These are phyloP conservation scores for Conringia planisiliqua DNA, from an alignment of 345 rosid genomes.

Conservation along the genomic window DNA sequence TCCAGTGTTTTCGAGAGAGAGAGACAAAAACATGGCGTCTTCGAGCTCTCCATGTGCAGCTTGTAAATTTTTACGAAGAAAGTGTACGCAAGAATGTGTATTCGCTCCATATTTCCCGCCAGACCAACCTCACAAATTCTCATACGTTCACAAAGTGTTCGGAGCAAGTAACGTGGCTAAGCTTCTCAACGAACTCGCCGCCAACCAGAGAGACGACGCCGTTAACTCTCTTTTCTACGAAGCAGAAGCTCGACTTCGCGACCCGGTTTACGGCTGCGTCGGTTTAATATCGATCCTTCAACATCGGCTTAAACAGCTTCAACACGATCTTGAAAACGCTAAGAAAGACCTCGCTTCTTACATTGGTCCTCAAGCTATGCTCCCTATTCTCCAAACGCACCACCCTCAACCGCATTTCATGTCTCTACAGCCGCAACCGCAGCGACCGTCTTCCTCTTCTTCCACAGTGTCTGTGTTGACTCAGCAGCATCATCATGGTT, in stretches of 20 bases:
- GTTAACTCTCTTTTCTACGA: constrained; percentile 67
- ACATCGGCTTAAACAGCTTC: constrained; percentile 53
- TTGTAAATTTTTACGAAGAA: constrained; percentile 53
- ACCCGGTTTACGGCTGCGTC: constrained; percentile 88
- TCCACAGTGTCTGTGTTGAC: constrained; percentile 26
- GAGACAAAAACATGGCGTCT: constrained; percentile 43
- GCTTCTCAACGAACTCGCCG: constrained; percentile 49
- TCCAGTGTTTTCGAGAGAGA: constrained; percentile 23
- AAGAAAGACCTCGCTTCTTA: constrained; percentile 56
- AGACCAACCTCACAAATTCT: constrained; percentile 55
- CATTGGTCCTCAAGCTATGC: constrained; percentile 40
- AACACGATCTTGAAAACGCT: constrained; percentile 45
- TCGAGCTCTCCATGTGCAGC: constrained; percentile 64
- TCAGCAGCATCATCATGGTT: constrained; percentile 29
- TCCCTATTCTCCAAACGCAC: constrained; percentile 38
- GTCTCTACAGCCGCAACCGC: constrained; percentile 31
- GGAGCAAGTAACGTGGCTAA: constrained; percentile 72
- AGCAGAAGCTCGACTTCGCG: constrained; percentile 69
- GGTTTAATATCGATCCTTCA: constrained; percentile 71
- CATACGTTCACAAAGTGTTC: constrained; percentile 51
- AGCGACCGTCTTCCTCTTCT: constrained; percentile 31
- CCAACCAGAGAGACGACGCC: constrained; percentile 59
- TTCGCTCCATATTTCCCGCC: constrained; percentile 75
- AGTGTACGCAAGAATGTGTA: constrained; percentile 65
- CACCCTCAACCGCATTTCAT: constrained; percentile 24